phyloP scores from a whole-genome alignment of 495 filamentous ascomycete species.

The Penicillium verhagenii region DNA sequence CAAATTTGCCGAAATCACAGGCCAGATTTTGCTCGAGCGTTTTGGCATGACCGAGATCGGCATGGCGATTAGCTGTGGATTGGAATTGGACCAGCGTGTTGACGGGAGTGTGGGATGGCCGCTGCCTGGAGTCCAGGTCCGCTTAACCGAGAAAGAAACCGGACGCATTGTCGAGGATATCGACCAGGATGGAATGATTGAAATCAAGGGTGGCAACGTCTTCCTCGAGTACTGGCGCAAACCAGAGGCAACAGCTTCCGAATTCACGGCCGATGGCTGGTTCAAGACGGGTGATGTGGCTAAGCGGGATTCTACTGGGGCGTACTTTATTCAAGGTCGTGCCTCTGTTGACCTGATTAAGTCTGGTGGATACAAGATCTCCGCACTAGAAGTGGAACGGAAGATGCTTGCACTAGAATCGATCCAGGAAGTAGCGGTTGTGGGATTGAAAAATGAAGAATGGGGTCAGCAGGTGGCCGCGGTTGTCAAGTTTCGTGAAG shows the following conservation, averaged over 20 bases:
- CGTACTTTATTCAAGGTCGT: slow-evolving; percentile 46
- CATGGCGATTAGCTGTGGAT: slow-evolving; percentile 46
- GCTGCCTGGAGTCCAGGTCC: slow-evolving; percentile 43
- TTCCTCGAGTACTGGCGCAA: slow-evolving; percentile 47
- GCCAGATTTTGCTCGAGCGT: slow-evolving; percentile 42
- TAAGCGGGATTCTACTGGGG: slow-evolving; percentile 34
- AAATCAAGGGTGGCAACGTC: slow-evolving; percentile 45
- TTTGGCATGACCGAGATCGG: slow-evolving; percentile 51
- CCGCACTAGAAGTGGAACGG: slow-evolving; percentile 44
- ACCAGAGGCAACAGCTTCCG: slow-evolving; percentile 41
- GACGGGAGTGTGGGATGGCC: slow-evolving; percentile 50
- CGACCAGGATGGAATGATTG: slow-evolving; percentile 47
- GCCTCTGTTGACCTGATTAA: slow-evolving; percentile 49
- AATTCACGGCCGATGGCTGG: slow-evolving; percentile 46
- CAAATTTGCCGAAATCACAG: slow-evolving; percentile 39
- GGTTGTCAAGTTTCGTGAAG: slow-evolving; percentile 39
- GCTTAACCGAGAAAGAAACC: slow-evolving; percentile 41
- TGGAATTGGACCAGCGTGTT: slow-evolving; percentile 35
- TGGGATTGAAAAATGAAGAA: slow-evolving; percentile 44
- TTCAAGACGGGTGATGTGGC: slow-evolving; percentile 52
- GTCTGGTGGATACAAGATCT: slow-evolving; percentile 48
- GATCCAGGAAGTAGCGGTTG: slow-evolving; percentile 44
- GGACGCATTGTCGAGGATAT: slow-evolving; percentile 29
- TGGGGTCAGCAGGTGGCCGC: slow-evolving; percentile 48
- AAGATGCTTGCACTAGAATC: slow-evolving; percentile 38